Base-by-base conservation (phyloP, 1,284 basidiomycete species). In the Cutaneotrichosporon daszewskae region DNA sequence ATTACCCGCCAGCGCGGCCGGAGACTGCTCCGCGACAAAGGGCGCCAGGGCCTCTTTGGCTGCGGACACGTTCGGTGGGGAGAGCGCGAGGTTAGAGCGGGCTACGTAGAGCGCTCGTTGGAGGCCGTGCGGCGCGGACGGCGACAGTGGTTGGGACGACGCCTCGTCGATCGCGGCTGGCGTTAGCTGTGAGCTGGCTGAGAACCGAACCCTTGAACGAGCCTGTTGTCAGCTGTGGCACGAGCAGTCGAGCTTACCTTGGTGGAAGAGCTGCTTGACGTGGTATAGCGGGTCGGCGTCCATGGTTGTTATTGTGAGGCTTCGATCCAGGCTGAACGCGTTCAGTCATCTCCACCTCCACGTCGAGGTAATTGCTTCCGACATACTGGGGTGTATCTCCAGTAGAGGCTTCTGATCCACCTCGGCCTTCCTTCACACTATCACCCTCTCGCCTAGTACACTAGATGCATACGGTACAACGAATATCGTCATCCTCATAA, bases 211-310 rank as follows among this genome's bases (percentile, higher is more conserved):
- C 67, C 55, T 69, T 66, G 57, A 66, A 71, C 4, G 68, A 66
- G 39, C 66, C 68, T 71, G 44, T 11, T 20, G 48, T 47, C 32
- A 56, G 57, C 34, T 17, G 25, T 20, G 12, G 28, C 13, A 2
- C 12, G 33, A 25, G 13, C 18, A 19, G 9, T 7, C 45, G 39
- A 13, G 57, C 69, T 51, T 62, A 83, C 85, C 83, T 22, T 89
- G 80, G 45, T 82, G 78, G 68, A 90, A 91, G 51, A 87, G 84
- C 58, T 88, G 85, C 69, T 86, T 87, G 65, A 86, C 74, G 66
- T 85, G 80, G 70, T 87, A 90, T 17, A 90, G 74, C 45, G 86
- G 79, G 45, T 84, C 79, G n/a, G 84, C 84, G 49, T 84, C 83
- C 85, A 88, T 86, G 34, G 25, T 38, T 33, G 32, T 10, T 41